phyloP scores from a whole-genome alignment of 805 yeast genomes.

The Candida hungchunana region DNA sequence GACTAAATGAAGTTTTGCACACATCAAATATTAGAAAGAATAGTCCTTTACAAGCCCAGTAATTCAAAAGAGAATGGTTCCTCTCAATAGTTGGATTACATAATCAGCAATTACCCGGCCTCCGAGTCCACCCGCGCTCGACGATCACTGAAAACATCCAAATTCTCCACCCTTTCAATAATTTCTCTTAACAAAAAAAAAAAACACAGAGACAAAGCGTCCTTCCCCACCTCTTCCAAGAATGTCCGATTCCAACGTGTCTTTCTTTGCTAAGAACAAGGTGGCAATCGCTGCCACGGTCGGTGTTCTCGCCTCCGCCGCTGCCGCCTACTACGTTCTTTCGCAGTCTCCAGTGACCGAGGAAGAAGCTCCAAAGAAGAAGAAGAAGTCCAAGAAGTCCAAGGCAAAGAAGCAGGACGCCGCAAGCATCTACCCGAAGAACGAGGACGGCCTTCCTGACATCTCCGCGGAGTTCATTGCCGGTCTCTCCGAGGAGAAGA shows the following conservation, averaged over 20 bases:
- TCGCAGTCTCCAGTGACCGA: constrained; percentile 30
- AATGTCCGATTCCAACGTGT: constrained; percentile 26
- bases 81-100: too few species aligned
- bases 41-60: too few species aligned
- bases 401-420: constrained; percentile 17
- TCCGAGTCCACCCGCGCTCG: too few species aligned
- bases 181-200: too few species aligned
- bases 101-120: too few species aligned
- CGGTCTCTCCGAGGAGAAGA: constrained; percentile 45
- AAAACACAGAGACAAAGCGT: too few species aligned
- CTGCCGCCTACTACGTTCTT: constrained; percentile 54
- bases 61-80: too few species aligned
- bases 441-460: constrained; percentile 53
- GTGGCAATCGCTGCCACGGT: constrained; percentile 61
- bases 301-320: constrained; percentile 60
- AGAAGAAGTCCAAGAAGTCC: constrained; percentile 42
- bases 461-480: constrained; percentile 44
- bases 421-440: constrained; percentile 44
- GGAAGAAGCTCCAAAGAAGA: constrained; percentile 16
- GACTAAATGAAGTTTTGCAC: too few species aligned
- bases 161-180: too few species aligned
- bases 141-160: too few species aligned
- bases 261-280: constrained; percentile 40
- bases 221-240: too few species aligned
- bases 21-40: too few species aligned